Evolutionary conservation across 768 basidiomycete species (phyloP), one percentile per base, ranked within the genome.

Genomic region (Coprinopsis sp.): DNA sequence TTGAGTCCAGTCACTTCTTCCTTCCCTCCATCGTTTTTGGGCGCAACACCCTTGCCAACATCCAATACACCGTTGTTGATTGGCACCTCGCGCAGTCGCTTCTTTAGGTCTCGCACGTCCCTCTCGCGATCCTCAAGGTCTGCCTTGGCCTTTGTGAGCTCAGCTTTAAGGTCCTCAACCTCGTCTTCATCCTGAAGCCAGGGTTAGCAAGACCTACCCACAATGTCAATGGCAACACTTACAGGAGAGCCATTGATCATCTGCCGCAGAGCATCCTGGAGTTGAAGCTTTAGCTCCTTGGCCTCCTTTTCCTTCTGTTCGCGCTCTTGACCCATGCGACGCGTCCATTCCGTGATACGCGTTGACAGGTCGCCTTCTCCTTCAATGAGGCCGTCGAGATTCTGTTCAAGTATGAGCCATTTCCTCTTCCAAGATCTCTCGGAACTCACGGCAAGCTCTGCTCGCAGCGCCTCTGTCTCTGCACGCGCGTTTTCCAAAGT

Each of bases 401-500:
- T 79, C 87, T 90, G 53, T 13, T 22, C 33, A 22, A 51, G 54
- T 37, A 21, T 24, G 42, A 39, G 42, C 25, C 7, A 24, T 16
- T 11, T 12, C 27, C 13, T 18, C 28, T 36, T 18, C 14, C 12
- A 22, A 33, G 21, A 44, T 10, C 21, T 12, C 44, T 22, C 24
- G 21, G 30, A 23, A 46, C 88, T 71, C 64, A 92, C 91, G 28
- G 79, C 72, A 34, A 87, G 69, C 50, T 96, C 95, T 27, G 77
- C 66, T 44, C 94, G 70, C 34, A 82, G 56, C 67, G 69, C 50
- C 67, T 99, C 95, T 11, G 97, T 86, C 64, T 99, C 95, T 12
- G 88, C 89, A 46, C 88, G 71, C 4, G 93, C 88, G 55, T 85
- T 86, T 63, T 98, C 94, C 8, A 98, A 74, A 0, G 94, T 90